These are phyloP conservation scores for Annulohypoxylon moriforme DNA, from an alignment of 495 filamentous ascomycete species.

Conservation along the genomic window DNA sequence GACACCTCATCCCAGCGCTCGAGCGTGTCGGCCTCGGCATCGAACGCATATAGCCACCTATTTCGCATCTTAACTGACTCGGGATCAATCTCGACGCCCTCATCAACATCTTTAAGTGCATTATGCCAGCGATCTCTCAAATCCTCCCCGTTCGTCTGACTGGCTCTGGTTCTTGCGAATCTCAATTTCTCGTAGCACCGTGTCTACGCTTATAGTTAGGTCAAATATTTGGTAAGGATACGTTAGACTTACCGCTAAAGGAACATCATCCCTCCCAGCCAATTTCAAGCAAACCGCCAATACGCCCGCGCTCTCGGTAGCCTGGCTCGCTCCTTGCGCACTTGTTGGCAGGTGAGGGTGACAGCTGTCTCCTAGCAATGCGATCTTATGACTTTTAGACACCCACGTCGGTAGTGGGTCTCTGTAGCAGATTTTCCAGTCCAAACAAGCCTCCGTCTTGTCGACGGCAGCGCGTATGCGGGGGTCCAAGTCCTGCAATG, in stretches of 20 bases:
- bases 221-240: neutral
- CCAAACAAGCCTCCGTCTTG: constrained; percentile 60
- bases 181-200: constrained; percentile 64
- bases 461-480: constrained; percentile 58
- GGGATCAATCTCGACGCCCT: constrained; percentile 62
- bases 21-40: constrained; percentile 61
- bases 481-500: constrained; percentile 54
- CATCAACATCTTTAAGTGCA: constrained; percentile 59
- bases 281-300: constrained; percentile 59
- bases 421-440: constrained; percentile 65
- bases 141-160: constrained; percentile 64
- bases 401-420: constrained; percentile 63
- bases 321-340: constrained; percentile 63
- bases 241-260: constrained; percentile 51
- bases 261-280: constrained; percentile 56
- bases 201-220: constrained; percentile 45
- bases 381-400: constrained; percentile 58
- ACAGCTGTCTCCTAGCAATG: constrained; percentile 60
- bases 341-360: constrained; percentile 62
- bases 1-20: constrained; percentile 58
- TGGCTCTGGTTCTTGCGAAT: constrained; percentile 57
- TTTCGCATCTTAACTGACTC: constrained; percentile 65
- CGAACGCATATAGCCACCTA: constrained; percentile 62
- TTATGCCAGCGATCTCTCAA: constrained; percentile 65
- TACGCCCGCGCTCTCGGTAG: constrained; percentile 61